These are phyloP conservation scores for Quercus tomentella DNA, from an alignment of 331 rosid genomes.

Conservation along the genomic window DNA sequence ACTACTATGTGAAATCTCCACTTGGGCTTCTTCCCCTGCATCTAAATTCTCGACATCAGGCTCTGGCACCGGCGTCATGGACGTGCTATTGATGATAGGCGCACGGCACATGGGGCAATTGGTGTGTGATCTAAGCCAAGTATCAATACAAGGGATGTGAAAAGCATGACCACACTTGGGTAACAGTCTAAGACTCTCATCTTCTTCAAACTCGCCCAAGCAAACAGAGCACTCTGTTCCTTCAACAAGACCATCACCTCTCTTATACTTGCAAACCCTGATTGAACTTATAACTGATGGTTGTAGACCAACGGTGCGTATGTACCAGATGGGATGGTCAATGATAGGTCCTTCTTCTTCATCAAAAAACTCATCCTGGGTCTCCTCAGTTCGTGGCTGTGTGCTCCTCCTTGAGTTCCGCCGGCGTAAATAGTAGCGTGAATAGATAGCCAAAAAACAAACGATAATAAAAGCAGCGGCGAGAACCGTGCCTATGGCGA, in stretches of 20 bases:
- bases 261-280: slow-evolving; percentile 50
- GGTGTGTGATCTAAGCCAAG: slow-evolving; percentile 74
- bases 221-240: slow-evolving; percentile 77
- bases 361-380: slow-evolving; percentile 38
- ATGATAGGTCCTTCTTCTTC: slow-evolving; percentile 50
- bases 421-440: slow-evolving; percentile 20
- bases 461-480: slow-evolving; percentile 31
- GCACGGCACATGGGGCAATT: slow-evolving; percentile 78
- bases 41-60: slow-evolving; percentile 15
- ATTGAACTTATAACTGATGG: slow-evolving; percentile 52
- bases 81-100: slow-evolving; percentile 30
- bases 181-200: slow-evolving; percentile 55
- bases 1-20: slow-evolving; percentile 8
- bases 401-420: slow-evolving; percentile 9
- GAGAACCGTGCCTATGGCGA: slow-evolving; percentile 22
- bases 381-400: neutral
- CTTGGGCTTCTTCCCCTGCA: slow-evolving; percentile 24
- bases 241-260: slow-evolving; percentile 65
- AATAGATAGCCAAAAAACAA: slow-evolving; percentile 34
- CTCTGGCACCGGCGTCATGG: slow-evolving; percentile 9
- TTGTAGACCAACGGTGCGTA: slow-evolving; percentile 69
- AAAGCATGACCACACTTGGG: slow-evolving; percentile 84
- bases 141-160: slow-evolving; percentile 73
- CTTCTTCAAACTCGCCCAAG: slow-evolving; percentile 64
- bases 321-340: slow-evolving; percentile 81